phyloP scores from a whole-genome alignment of 2,329 filamentous ascomycete species.

The Scytalidium sp. region DNA sequence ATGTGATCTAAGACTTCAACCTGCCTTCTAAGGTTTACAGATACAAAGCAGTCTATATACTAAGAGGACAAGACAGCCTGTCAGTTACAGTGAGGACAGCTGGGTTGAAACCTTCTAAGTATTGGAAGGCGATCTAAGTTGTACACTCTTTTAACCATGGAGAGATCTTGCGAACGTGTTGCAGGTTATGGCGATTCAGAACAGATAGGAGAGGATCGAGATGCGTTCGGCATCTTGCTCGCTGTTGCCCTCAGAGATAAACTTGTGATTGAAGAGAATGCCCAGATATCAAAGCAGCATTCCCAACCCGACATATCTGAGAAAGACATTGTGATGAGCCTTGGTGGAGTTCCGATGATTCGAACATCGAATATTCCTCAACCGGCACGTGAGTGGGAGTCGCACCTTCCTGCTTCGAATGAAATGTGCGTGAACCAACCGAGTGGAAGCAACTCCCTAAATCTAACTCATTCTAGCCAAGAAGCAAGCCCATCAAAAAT shows the following conservation, averaged over 20 bases:
- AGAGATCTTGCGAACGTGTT: slow-evolving; percentile 10
- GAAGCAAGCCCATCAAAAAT: not conserved
- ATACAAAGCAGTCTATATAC: too few species aligned
- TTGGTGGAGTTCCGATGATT: not conserved
- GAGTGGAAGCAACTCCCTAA: not conserved
- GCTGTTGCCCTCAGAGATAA: not conserved
- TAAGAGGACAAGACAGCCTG: too few species aligned
- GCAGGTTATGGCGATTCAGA: slow-evolving; percentile 6
- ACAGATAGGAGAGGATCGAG: too few species aligned
- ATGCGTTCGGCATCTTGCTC: not conserved
- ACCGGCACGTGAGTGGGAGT: not conserved
- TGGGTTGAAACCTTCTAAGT: too few species aligned
- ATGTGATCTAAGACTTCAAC: too few species aligned
- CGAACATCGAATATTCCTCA: not conserved
- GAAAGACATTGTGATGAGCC: not conserved
- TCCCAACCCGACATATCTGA: not conserved
- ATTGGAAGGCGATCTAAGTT: too few species aligned
- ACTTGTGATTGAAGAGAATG: not conserved
- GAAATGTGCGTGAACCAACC: not conserved
- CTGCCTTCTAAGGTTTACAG: too few species aligned
- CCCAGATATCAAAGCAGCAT: not conserved
- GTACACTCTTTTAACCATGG: too few species aligned
- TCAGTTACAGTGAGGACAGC: too few species aligned
- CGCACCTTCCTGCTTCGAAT: not conserved
- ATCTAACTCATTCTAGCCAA: not conserved